These are phyloP conservation scores for Boechera divaricarpa DNA, from an alignment of 345 rosid genomes.

Conservation along the genomic window DNA sequence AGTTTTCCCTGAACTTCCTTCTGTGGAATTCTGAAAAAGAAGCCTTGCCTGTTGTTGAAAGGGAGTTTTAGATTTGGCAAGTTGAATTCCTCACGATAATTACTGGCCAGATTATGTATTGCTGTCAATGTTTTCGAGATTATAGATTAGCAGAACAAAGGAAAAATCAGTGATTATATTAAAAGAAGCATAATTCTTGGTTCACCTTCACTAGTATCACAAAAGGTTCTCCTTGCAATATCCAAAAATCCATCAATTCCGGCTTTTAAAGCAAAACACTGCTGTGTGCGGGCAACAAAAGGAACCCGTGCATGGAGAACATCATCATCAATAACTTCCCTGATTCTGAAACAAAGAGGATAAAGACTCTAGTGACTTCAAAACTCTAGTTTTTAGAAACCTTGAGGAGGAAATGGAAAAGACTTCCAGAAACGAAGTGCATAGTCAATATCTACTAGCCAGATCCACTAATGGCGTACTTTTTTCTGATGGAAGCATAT, in stretches of 20 bases:
- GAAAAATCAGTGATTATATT: slow-evolving; percentile 18
- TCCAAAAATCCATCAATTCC: slow-evolving; percentile 95
- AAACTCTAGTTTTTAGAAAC: slow-evolving; percentile 21
- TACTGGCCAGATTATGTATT: slow-evolving; percentile 88
- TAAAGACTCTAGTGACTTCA: slow-evolving; percentile 20
- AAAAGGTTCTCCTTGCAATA: slow-evolving; percentile 91
- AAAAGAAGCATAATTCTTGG: slow-evolving; percentile 34
- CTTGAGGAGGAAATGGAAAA: slow-evolving; percentile 10
- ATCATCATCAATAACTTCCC: slow-evolving; percentile 92
- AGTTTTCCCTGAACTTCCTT: slow-evolving; percentile 90
- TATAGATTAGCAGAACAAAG: slow-evolving; percentile 26
- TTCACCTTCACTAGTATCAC: slow-evolving; percentile 97
- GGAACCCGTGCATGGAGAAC: slow-evolving; percentile 97
- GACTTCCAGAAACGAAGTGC: slow-evolving; percentile 25
- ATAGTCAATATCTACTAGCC: slow-evolving; percentile 22
- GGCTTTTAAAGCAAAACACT: slow-evolving; percentile 96
- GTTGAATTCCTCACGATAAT: slow-evolving; percentile 84
- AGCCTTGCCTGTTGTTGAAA: slow-evolving; percentile 97
- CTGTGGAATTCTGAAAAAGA: slow-evolving; percentile 89
- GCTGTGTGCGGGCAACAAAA: slow-evolving; percentile 96
- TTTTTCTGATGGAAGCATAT: slow-evolving; percentile 77
- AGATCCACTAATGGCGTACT: slow-evolving; percentile 52
- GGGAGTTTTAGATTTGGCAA: slow-evolving; percentile 92
- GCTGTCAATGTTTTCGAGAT: slow-evolving; percentile 55
- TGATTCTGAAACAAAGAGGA: slow-evolving; percentile 60